Evolutionary conservation across 2,329 filamentous ascomycete species (phyloP).

Genomic region (Cladophialophora yegresii): DNA sequence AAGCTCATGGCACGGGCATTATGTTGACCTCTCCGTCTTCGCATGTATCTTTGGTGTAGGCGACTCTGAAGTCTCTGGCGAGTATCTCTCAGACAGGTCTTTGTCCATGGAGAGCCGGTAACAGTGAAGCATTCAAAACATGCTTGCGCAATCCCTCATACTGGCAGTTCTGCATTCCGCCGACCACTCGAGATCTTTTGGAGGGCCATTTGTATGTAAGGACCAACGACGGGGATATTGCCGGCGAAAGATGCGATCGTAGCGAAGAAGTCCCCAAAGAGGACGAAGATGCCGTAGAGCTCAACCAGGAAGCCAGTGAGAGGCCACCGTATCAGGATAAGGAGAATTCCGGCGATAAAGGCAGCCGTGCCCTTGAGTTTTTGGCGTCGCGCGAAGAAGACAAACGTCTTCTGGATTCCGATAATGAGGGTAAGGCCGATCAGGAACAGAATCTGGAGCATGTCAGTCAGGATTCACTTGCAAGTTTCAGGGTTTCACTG

Average conservation of each 20-base stretch:
- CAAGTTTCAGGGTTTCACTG: slow-evolving; percentile 23
- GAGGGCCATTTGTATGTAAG: slow-evolving; percentile 74
- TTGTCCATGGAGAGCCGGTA: background rate
- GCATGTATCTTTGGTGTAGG: background rate
- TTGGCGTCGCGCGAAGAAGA: slow-evolving; percentile 92
- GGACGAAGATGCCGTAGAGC: slow-evolving; percentile 84
- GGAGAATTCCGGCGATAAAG: slow-evolving; percentile 76
- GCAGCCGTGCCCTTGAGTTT: slow-evolving; percentile 90
- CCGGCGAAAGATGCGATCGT: slow-evolving; percentile 87
- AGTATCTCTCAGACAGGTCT: background rate
- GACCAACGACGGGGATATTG: slow-evolving; percentile 80
- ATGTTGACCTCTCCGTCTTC: background rate
- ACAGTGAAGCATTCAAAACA: background rate
- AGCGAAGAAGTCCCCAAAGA: slow-evolving; percentile 95
- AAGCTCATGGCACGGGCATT: background rate
- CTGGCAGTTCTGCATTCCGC: slow-evolving; percentile 75
- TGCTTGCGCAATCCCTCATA: slow-evolving; percentile 52
- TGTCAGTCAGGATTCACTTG: slow-evolving; percentile 24
- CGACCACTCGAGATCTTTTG: slow-evolving; percentile 70
- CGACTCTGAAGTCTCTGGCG: background rate
- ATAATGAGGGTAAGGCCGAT: slow-evolving; percentile 96
- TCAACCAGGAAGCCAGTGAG: slow-evolving; percentile 88
- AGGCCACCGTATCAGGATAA: slow-evolving; percentile 90
- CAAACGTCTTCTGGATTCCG: slow-evolving; percentile 82
- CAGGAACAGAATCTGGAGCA: slow-evolving; percentile 84